These are phyloP conservation scores for Rhododendron kiyosumense DNA, from an alignment of 148 eudicot genomes.

Conservation along the genomic window DNA sequence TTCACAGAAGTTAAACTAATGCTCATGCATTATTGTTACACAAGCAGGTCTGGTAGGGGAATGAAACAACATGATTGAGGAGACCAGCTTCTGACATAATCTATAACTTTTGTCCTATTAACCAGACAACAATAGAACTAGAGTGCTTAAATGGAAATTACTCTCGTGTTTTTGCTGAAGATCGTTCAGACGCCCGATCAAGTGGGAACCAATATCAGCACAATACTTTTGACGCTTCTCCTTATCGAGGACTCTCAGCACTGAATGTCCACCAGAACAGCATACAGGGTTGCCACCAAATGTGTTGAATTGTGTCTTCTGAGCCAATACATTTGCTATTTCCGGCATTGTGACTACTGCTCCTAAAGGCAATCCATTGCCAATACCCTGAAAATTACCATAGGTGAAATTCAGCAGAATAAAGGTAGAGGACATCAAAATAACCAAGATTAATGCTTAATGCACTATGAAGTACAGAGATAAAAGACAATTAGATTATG, in stretches of 20 bases:
- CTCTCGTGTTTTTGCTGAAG: constrained; percentile 81
- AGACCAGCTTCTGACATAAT: not conserved
- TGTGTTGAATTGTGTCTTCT: constrained; percentile 90
- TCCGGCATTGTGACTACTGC: constrained; percentile 98
- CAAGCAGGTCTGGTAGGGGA: not conserved
- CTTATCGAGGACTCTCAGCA: constrained; percentile 79
- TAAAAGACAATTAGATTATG: not conserved
- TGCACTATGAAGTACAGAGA: not conserved
- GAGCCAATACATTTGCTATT: constrained; percentile 82
- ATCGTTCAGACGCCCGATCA: constrained; percentile 58
- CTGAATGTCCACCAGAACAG: constrained; percentile 96
- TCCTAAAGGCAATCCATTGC: constrained; percentile 92
- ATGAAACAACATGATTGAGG: not conserved
- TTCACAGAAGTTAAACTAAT: not conserved
- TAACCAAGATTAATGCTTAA: not conserved
- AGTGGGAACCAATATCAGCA: constrained; percentile 83
- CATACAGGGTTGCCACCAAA: constrained; percentile 99
- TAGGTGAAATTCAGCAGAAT: not conserved
- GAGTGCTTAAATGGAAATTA: constrained; percentile 32
- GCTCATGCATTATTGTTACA: not conserved
- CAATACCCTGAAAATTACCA: constrained; percentile 69
- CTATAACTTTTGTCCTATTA: not conserved
- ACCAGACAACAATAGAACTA: not conserved
- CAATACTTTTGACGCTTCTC: constrained; percentile 88
- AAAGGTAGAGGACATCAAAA: not conserved